Percentiles rank a stretch among this genome's conserved stretches.
Conservation (phyloP, 164 flowering plant species). For the Vitis rupestris region DNA sequence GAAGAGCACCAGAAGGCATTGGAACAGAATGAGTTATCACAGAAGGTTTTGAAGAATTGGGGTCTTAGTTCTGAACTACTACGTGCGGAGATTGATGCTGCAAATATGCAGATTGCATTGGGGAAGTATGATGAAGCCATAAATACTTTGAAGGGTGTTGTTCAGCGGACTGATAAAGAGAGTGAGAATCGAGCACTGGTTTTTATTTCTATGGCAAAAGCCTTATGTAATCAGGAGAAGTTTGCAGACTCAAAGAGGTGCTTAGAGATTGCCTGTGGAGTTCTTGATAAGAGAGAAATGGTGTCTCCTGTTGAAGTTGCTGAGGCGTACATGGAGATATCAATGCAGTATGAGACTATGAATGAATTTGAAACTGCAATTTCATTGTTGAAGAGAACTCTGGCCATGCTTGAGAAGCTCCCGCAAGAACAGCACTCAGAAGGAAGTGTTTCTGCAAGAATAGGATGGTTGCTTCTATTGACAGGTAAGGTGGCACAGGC, state of each 20-base stretch:
- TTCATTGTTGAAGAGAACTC: constrained; percentile 62
- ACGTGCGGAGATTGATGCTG: constrained; percentile 84
- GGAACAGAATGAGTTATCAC: constrained; percentile 76
- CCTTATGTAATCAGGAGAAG: constrained; percentile 68
- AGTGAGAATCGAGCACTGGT: constrained; percentile 72
- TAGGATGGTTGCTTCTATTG: constrained; percentile 84
- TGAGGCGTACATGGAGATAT: constrained; percentile 78
- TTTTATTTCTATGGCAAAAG: constrained; percentile 78
- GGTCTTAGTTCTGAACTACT: constrained; percentile 67
- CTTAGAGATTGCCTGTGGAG: constrained; percentile 66
- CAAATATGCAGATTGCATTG: constrained; percentile 84
- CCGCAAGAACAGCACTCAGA: constrained; percentile 85
- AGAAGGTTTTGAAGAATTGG: constrained; percentile 74
- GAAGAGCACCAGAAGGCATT: constrained; percentile 82
- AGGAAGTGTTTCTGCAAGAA: constrained; percentile 74
- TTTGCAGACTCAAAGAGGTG: constrained; percentile 67
- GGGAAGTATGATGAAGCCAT: constrained; percentile 78
- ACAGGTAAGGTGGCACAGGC: constrained; percentile 81
- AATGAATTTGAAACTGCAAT: constrained; percentile 84
- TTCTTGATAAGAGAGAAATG: constrained; percentile 65
- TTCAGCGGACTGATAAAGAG: constrained; percentile 71
- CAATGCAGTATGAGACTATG: constrained; percentile 84
- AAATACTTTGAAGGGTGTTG: constrained; percentile 56
- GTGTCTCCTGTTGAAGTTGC: constrained; percentile 57
- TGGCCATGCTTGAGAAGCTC: constrained; percentile 64